Percentiles rank a stretch among this genome's conserved stretches.
These are phyloP conservation scores for Camellia oleifera DNA, from an alignment of 179 eudicot genomes.

Conservation along the genomic window DNA sequence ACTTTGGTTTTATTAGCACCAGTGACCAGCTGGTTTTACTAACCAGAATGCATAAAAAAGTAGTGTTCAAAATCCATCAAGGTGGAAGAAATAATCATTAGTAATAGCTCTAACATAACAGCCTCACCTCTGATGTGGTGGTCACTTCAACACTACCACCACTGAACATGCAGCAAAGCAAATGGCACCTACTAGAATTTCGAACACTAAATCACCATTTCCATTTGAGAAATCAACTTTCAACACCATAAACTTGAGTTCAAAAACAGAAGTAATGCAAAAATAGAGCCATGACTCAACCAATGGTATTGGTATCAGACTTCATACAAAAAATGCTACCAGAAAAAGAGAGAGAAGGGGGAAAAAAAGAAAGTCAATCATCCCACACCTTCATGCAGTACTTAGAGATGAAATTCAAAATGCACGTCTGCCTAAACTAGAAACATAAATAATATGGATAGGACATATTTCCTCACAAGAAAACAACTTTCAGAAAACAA, in stretches of 20 bases:
- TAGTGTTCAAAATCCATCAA: too few relatives aligned
- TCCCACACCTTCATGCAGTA: neutral
- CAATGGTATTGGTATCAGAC: neutral
- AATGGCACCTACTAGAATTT: neutral
- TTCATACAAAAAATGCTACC: neutral
- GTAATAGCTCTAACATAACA: neutral
- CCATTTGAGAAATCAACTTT: slow-evolving; percentile 3
- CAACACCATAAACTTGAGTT: neutral
- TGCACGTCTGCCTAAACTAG: neutral
- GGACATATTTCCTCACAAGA: neutral
- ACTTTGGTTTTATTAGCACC: neutral
- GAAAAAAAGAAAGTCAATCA: neutral
- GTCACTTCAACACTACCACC: neutral
- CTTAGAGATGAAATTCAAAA: slow-evolving; percentile 5
- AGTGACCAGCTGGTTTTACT: neutral
- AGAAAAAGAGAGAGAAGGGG: neutral
- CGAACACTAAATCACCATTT: neutral
- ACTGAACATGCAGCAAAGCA: neutral
- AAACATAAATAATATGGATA: neutral
- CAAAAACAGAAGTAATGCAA: neutral
- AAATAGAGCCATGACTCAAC: slow-evolving; percentile 2
- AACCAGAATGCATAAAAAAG: neutral
- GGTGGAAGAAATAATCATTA: too few relatives aligned
- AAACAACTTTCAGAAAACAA: neutral
- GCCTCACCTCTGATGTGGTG: neutral